Conservation (phyloP, 768 basidiomycete genomes). For the Lentinus brumalis region DNA sequence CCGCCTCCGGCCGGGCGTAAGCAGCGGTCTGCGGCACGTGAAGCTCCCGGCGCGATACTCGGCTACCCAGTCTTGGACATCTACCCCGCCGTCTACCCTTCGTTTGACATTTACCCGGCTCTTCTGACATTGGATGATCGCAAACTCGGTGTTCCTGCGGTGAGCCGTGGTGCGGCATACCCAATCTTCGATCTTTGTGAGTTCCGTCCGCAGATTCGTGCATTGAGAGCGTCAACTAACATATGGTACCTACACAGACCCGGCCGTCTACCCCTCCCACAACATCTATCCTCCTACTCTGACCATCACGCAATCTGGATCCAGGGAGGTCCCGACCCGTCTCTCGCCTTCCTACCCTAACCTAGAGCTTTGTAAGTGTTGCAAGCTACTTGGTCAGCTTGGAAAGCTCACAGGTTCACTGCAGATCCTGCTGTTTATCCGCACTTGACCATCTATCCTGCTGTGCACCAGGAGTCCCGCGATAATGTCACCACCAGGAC, state of each 20-base stretch:
- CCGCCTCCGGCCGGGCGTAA: background rate
- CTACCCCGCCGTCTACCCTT: conserved; percentile 45
- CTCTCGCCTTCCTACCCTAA: conserved; percentile 26
- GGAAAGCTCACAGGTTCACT: background rate
- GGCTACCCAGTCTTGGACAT: conserved; percentile 24
- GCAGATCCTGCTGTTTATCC: conserved; percentile 46
- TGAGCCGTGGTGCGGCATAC: conserved; percentile 29
- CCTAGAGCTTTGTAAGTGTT: conserved; percentile 27
- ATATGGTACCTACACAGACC: conserved; percentile 33
- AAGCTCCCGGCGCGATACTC: conserved; percentile 1
- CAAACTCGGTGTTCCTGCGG: conserved; percentile 12
- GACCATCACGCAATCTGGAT: conserved; percentile 6
- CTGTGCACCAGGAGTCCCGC: conserved; percentile 2
- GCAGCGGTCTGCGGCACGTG: background rate
- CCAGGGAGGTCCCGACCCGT: conserved; percentile 2
- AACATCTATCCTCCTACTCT: conserved; percentile 30
- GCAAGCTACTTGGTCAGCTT: background rate
- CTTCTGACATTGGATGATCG: conserved; percentile 8
- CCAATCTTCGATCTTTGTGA: conserved; percentile 35
- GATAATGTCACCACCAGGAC: background rate
- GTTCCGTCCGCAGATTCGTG: background rate
- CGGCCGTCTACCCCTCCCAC: conserved; percentile 37
- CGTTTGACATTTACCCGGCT: conserved; percentile 38
- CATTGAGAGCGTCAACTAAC: background rate
- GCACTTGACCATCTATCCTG: conserved; percentile 42